Conservation (phyloP, 495 filamentous ascomycete genomes). For the Podospora anserina region DNA sequence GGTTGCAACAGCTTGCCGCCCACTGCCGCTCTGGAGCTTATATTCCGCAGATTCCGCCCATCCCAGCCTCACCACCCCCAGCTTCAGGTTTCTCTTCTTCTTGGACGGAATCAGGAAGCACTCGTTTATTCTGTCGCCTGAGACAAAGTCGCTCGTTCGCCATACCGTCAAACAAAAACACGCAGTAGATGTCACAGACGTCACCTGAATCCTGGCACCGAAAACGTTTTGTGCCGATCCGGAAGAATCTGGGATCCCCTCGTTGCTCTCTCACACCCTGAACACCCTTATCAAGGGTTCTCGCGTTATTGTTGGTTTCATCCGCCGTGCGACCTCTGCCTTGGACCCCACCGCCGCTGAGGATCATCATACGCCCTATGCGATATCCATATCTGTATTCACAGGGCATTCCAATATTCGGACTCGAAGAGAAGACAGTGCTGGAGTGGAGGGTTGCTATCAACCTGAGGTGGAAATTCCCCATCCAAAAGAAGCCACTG, state of each 20-base stretch:
- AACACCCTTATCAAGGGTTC: not conserved
- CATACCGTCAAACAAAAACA: not conserved
- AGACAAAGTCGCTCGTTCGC: not conserved
- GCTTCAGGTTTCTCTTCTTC: not conserved
- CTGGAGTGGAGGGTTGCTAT: not conserved
- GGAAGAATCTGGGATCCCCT: slow-evolving; percentile 5
- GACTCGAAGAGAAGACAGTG: not conserved
- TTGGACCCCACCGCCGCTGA: not conserved
- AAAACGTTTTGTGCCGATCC: slow-evolving; percentile 12
- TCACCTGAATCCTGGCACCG: slow-evolving; percentile 4
- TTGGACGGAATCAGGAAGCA: not conserved
- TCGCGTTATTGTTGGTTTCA: slow-evolving; percentile 7
- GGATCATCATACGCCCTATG: not conserved
- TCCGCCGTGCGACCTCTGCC: not conserved
- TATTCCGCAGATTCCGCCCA: not conserved
- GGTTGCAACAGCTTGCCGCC: slow-evolving; percentile 11
- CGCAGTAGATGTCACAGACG: not conserved
- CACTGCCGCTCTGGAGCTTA: not conserved
- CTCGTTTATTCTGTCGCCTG: not conserved
- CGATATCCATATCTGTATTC: too few species aligned
- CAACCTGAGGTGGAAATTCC: not conserved
- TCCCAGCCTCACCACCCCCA: not conserved
- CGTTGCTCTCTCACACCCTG: not conserved
- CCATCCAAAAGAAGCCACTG: slow-evolving; percentile 4
- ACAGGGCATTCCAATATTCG: not conserved